Percentiles rank a stretch among this genome's conserved stretches.
phyloP scores from a whole-genome alignment of 805 yeast genomes.

The Nakazawaea siamensis region DNA sequence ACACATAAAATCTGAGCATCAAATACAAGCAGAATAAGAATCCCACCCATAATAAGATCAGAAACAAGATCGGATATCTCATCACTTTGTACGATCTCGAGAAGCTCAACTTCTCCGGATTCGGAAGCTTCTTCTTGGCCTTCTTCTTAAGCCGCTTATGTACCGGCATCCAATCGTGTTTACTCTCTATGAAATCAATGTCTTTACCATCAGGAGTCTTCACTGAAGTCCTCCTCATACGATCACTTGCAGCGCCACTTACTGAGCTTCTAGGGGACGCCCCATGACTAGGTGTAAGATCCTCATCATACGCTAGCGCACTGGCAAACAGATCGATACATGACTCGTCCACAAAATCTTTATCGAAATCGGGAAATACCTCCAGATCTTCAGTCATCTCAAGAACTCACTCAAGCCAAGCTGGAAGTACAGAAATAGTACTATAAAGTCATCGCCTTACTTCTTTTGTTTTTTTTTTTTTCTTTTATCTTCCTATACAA shows the following conservation, averaged over 20 bases:
- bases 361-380: too few species aligned
- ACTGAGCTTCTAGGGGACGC: constrained; percentile 3
- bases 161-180: constrained; percentile 40
- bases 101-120: constrained; percentile 7
- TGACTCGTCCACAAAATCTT: constrained; percentile 4
- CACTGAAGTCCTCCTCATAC: constrained; percentile 3
- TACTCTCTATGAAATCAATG: constrained; percentile 29
- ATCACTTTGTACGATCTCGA: constrained; percentile 33
- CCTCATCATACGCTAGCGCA: constrained; percentile 14
- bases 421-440: too few species aligned
- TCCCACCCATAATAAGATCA: constrained; percentile 45
- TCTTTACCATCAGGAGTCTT: constrained; percentile 11
- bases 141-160: constrained; percentile 16
- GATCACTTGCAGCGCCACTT: background rate
- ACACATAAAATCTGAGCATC: constrained; percentile 49
- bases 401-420: too few species aligned
- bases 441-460: too few species aligned
- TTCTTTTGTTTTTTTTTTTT: too few species aligned
- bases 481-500: too few species aligned
- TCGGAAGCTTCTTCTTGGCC: constrained; percentile 2
- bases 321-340: constrained; percentile 8
- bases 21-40: constrained; percentile 42
- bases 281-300: background rate
- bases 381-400: too few species aligned
- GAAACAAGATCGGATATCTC: constrained; percentile 57